Evolutionary conservation across 306 rosid species (phyloP), one percentile per base, ranked within the genome.

Genomic region (Corylus avellana): DNA sequence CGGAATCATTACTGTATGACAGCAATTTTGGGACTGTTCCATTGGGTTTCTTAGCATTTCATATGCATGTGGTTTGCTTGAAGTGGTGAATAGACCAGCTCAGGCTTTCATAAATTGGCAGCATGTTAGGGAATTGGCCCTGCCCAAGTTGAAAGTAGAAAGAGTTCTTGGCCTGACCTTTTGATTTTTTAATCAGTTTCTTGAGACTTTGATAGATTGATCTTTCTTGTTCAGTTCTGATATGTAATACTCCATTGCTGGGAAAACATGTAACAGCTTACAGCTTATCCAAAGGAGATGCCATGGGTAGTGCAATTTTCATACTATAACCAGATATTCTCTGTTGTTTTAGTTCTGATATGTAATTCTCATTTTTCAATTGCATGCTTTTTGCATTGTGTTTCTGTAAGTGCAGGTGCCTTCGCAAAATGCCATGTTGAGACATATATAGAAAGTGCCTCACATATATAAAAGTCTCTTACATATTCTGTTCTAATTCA

Each of bases 1-100:
- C 42, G 48, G 48, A 67, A 67, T 42, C 50, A 67, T 37, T 67
- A 39, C 72, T 39, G 25, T 67, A 67, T 67, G 18, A 67, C 72
- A 42, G 50, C 29, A 67, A 67, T 67, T 39, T 67, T 67, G 51
- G 4, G 51, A 67, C 20, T 14, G 13, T 67, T 37, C 50, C 51
- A 67, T 39, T 64, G 39, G 25, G 50, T 67, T 67, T 67, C 72
- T 67, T 67, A n/a, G 14, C 50, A 66, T 32, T 32, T 25, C 35
- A 32, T 29, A 35, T 16, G n/a, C n/a, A 6, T 63, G 46, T 6
- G 12, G 7, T 63, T 29, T 32, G 4, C 47, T 32, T 27, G 7
- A 16, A 12, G n/a, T 63, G n/a, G n/a, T 63, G 70, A 62, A 29
- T 25, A 17, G 44, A 12, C 2, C 1, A 18, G 8, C 8, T 54